These are phyloP conservation scores for Clavispora vitiphila DNA, from an alignment of 805 yeast species.

Conservation along the genomic window DNA sequence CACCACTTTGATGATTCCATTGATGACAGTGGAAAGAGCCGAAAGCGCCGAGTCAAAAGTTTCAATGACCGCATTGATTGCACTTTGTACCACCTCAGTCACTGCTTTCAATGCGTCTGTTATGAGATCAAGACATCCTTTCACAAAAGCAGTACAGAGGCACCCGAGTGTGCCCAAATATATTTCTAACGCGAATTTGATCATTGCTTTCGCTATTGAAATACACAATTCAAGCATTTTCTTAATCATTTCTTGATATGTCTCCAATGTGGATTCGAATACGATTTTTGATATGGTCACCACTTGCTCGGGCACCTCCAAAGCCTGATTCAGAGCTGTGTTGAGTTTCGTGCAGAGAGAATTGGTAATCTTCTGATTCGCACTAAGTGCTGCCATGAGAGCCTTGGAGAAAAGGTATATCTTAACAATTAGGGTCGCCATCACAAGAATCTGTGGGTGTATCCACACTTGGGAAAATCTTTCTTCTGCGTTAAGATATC, in stretches of 20 bases:
- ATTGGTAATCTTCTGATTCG: slow-evolving; percentile 25
- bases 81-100: slow-evolving; percentile 54
- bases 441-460: slow-evolving; percentile 56
- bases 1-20: slow-evolving; percentile 47
- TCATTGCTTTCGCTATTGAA: slow-evolving; percentile 6
- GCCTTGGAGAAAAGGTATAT: slow-evolving; percentile 51
- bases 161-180: slow-evolving; percentile 87
- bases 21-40: slow-evolving; percentile 53
- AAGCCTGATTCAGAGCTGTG: slow-evolving; percentile 17
- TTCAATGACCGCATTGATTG: slow-evolving; percentile 57
- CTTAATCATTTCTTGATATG: slow-evolving; percentile 50
- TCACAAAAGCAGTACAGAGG: slow-evolving; percentile 66
- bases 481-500: slow-evolving; percentile 47
- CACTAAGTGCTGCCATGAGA: slow-evolving; percentile 35
- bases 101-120: slow-evolving; percentile 54
- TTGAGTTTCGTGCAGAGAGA: slow-evolving; percentile 48
- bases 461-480: slow-evolving; percentile 61
- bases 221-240: slow-evolving; percentile 57
- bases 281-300: slow-evolving; percentile 51
- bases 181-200: slow-evolving; percentile 38
- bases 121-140: slow-evolving; percentile 58
- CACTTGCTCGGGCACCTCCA: slow-evolving; percentile 52
- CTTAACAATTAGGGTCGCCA: slow-evolving; percentile 56
- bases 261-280: slow-evolving; percentile 42
- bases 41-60: slow-evolving; percentile 65